Conservation (phyloP, 352 stramenopile genomes). For the Globisporangium solare region DNA sequence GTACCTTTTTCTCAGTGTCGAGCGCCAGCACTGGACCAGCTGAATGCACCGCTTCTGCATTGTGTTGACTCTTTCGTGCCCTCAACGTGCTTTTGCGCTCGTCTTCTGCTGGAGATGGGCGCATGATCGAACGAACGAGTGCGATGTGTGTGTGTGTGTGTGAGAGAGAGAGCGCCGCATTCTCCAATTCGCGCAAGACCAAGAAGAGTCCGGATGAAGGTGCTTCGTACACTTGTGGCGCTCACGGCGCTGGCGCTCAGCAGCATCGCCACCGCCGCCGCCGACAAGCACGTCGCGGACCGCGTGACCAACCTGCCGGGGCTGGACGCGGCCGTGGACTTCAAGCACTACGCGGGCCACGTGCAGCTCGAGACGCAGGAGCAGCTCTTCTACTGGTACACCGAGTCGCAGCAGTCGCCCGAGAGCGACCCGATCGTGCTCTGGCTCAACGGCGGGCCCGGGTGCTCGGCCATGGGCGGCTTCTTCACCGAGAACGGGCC, state of each 20-base stretch:
- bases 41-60: too few relatives aligned
- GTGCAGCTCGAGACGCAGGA: slow-evolving; percentile 40
- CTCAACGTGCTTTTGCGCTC: too few relatives aligned
- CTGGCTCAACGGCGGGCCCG: slow-evolving; percentile 78
- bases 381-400: slow-evolving; percentile 80
- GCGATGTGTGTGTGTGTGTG: too few relatives aligned
- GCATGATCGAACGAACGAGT: too few relatives aligned
- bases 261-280: background rate
- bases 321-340: slow-evolving; percentile 31
- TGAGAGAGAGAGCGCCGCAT: too few relatives aligned
- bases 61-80: too few relatives aligned
- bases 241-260: slow-evolving; percentile 24
- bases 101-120: too few relatives aligned
- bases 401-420: slow-evolving; percentile 55
- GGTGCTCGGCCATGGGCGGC: slow-evolving; percentile 69
- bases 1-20: too few relatives aligned
- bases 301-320: slow-evolving; percentile 47
- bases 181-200: too few relatives aligned
- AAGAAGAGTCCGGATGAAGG: slow-evolving; percentile 19
- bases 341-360: slow-evolving; percentile 73
- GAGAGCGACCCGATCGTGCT: slow-evolving; percentile 66
- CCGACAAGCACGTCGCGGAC: slow-evolving; percentile 37
- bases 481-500: slow-evolving; percentile 73
- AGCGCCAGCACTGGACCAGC: too few relatives aligned
- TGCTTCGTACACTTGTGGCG: slow-evolving; percentile 33